Evolutionary conservation across 208 protist species (phyloP).

Genomic region (Leishmania guyanensis): DNA sequence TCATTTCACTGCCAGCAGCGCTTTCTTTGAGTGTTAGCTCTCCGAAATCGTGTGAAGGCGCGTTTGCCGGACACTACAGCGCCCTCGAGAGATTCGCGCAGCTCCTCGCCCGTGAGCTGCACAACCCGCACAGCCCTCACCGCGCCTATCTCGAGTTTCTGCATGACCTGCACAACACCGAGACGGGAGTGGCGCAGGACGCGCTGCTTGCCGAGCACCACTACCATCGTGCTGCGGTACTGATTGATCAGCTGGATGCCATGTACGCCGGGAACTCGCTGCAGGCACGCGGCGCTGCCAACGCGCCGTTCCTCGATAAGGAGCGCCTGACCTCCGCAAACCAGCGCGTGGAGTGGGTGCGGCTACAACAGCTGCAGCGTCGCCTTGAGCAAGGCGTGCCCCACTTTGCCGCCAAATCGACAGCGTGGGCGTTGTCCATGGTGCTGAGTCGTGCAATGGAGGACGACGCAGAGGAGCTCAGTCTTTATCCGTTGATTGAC

Average conservation of each 20-base stretch:
- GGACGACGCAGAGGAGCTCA: slow-evolving; percentile 55
- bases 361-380: slow-evolving; percentile 52
- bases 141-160: slow-evolving; percentile 82
- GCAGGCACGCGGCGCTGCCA: slow-evolving; percentile 51
- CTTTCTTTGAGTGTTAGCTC: slow-evolving; percentile 38
- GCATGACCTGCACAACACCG: slow-evolving; percentile 81
- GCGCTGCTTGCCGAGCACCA: slow-evolving; percentile 5
- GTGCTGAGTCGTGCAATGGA: slow-evolving; percentile 63
- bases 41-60: slow-evolving; percentile 14
- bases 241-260: slow-evolving; percentile 55
- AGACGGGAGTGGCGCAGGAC: slow-evolving; percentile 43
- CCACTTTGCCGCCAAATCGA: slow-evolving; percentile 79
- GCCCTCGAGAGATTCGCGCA: slow-evolving; percentile 47
- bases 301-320: slow-evolving; percentile 79
- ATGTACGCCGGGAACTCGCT: slow-evolving; percentile 84
- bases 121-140: slow-evolving; percentile 61
- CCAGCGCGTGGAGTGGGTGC: slow-evolving; percentile 71
- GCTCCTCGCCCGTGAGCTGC: slow-evolving; percentile 71
- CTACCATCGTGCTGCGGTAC: slow-evolving; percentile 13
- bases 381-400: slow-evolving; percentile 79
- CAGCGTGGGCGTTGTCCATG: slow-evolving; percentile 83
- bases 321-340: slow-evolving; percentile 34
- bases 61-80: slow-evolving; percentile 36
- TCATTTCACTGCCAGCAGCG: slow-evolving; percentile 65
- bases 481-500: slow-evolving; percentile 81